Percentiles rank a stretch among this genome's conserved stretches.
These are phyloP conservation scores for Leptographium radiaticola DNA, from an alignment of 2,329 filamentous ascomycete species.

Conservation along the genomic window DNA sequence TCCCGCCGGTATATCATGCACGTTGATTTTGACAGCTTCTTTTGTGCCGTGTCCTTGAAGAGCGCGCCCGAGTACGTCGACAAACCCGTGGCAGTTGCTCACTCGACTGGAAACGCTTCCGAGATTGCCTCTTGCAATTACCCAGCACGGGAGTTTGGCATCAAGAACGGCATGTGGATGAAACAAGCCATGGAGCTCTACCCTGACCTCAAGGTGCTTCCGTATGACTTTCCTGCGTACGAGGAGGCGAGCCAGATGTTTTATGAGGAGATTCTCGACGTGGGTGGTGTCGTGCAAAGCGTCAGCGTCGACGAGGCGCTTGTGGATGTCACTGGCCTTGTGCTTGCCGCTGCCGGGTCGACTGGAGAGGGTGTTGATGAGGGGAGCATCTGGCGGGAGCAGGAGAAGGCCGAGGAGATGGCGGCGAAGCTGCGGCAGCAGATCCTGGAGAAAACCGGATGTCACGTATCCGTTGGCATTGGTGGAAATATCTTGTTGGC, in stretches of 20 bases:
- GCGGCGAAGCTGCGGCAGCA: conserved; percentile 52
- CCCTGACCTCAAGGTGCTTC: conserved; percentile 74
- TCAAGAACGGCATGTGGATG: conserved; percentile 99
- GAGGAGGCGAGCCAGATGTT: conserved; percentile 83
- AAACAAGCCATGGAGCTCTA: conserved; percentile 73
- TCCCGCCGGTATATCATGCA: conserved; percentile 76
- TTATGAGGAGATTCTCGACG: conserved; percentile 68
- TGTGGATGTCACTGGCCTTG: conserved; percentile 64
- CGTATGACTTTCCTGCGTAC: conserved; percentile 91
- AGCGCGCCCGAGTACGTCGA: conserved; percentile 61
- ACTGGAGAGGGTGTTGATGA: conserved; percentile 43
- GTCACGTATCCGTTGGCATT: conserved; percentile 84
- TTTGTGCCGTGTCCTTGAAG: conserved; percentile 80
- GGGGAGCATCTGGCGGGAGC: conserved; percentile 56
- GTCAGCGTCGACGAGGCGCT: conserved; percentile 95
- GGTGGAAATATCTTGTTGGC: conserved; percentile 83
- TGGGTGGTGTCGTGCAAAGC: conserved; percentile 80
- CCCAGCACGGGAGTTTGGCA: conserved; percentile 67
- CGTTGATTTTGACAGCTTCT: conserved; percentile 97
- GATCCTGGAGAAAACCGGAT: conserved; percentile 64
- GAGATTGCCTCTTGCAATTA: conserved; percentile 99
- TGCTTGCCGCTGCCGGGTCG: conserved; percentile 45
- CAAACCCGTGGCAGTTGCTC: conserved; percentile 80
- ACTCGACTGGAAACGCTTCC: conserved; percentile 71
- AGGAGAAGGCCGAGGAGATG: conserved; percentile 63